These are phyloP conservation scores for Hepatocystis sp. DNA, from an alignment of 169 alveolate species.

Conservation along the genomic window DNA sequence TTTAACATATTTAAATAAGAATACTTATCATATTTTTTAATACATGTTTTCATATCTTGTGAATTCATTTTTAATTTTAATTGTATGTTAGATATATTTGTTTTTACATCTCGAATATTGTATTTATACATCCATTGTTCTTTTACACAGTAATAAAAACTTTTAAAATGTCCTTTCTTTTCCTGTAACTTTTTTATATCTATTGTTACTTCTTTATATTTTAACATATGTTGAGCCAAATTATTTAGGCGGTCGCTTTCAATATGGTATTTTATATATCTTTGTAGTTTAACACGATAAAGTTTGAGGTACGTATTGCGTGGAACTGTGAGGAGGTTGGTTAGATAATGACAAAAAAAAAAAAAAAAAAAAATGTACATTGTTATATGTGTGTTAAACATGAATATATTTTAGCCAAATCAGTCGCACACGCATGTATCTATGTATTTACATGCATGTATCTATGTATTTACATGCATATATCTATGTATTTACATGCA, in stretches of 20 bases:
- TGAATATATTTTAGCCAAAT: not conserved
- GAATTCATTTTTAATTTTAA: slow-evolving; percentile 19
- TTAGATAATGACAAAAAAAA: too few species aligned
- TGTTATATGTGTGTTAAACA: too few species aligned
- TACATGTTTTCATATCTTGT: slow-evolving; percentile 35
- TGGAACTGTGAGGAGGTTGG: slow-evolving; percentile 11
- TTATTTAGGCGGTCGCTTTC: slow-evolving; percentile 27
- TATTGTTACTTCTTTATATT: slow-evolving; percentile 28
- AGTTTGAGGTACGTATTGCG: slow-evolving; percentile 17
- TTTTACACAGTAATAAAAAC: slow-evolving; percentile 35
- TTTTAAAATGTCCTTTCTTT: slow-evolving; percentile 1
- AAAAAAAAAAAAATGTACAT: not conserved
- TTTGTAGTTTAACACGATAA: slow-evolving; percentile 15
- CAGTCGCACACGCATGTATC: not conserved
- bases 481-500: too few species aligned
- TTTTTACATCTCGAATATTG: slow-evolving; percentile 10
- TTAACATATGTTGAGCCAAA: slow-evolving; percentile 26
- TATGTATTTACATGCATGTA: not conserved
- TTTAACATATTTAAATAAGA: slow-evolving; percentile 30
- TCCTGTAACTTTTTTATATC: not conserved
- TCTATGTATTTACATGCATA: too few species aligned
- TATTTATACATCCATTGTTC: slow-evolving; percentile 58
- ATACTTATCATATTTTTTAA: not conserved
- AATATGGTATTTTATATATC: slow-evolving; percentile 21
- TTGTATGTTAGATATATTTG: slow-evolving; percentile 18